Base-by-base conservation (phyloP, 176 grass and related monocot genomes). In the Otatea glauca region DNA sequence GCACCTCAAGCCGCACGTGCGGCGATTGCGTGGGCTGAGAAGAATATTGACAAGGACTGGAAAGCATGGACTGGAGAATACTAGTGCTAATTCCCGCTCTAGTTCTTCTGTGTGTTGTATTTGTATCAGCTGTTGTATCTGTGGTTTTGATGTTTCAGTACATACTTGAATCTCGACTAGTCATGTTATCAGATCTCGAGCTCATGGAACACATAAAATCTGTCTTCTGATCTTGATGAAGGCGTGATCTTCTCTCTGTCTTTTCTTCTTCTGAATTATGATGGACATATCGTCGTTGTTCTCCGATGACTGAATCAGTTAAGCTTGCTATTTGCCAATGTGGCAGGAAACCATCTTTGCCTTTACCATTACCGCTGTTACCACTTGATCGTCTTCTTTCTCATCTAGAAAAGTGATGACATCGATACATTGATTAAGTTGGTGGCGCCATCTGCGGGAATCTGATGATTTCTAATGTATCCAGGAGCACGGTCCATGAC, bases 1-100 rank as follows among this genome's bases (percentile, higher is more conserved):
- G 93, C 87, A 71, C 87, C 89, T 75, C 77, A 88, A 68, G 93
- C 96, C 29, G 93, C 96, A 4, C 90, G 96, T 3, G 91, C 88
- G 0, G 96, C 91, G 0, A 89, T 96, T 16, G 83, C 81, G 4
- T 99, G 96, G 93, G 96, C 89, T 7, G 89, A 96, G 48, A 99
- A 96, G 78, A 89, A 91, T 63, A 86, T 96, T 18, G 91, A 96
- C 81, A 86, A 96, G 51, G 91, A 95, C 32, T 92, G 96, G 93
- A 93, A 96, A 66, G 86, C 84, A 25, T 99, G 89, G 93, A 94
- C 91, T 0, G 89, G 87, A 81, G 89, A 90, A 41, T 90, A 91
- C 27, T 89, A 89, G 65, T 4, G 63, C 60, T 72, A 55, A 66
- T 63, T 43, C 24, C 37, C 12, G 8, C 10, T 54, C 37, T 24